These are phyloP conservation scores for Eragrostis tef DNA, from an alignment of 202 grass and related monocot genomes.

Conservation along the genomic window DNA sequence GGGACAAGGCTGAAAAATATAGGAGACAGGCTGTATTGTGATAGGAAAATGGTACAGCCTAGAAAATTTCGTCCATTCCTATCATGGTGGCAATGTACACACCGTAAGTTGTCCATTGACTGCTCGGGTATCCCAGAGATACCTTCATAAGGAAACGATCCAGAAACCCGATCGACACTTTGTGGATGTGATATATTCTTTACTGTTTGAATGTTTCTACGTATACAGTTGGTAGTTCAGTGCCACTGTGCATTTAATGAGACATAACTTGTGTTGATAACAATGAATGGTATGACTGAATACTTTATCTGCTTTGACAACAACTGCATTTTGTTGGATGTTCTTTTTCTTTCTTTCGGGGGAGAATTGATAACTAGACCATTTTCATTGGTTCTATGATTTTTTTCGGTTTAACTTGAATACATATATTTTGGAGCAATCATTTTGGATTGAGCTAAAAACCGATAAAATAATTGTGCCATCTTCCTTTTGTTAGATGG, in stretches of 20 bases:
- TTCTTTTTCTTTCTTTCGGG: not conserved
- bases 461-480: slow-evolving; percentile 39
- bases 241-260: not conserved
- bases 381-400: slow-evolving; percentile 18
- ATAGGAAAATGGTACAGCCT: not conserved
- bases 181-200: not conserved
- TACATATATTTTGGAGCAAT: slow-evolving; percentile 5
- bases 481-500: slow-evolving; percentile 67
- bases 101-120: not conserved
- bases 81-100: not conserved
- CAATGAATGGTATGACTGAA: not conserved
- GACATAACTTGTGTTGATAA: not conserved
- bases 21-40: not conserved
- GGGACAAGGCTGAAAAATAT: not conserved
- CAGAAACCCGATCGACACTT: not conserved
- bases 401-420: slow-evolving; percentile 9
- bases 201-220: not conserved
- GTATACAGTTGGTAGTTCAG: slow-evolving; percentile 14
- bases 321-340: not conserved
- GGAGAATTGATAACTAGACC: slow-evolving; percentile 3
- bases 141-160: slow-evolving; percentile 14
- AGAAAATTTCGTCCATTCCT: not conserved
- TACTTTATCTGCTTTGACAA: slow-evolving; percentile 10
- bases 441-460: not conserved
- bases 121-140: slow-evolving; percentile 3